phyloP scores from a whole-genome alignment of 345 rosid species.

The Gossypium sturtianum region DNA sequence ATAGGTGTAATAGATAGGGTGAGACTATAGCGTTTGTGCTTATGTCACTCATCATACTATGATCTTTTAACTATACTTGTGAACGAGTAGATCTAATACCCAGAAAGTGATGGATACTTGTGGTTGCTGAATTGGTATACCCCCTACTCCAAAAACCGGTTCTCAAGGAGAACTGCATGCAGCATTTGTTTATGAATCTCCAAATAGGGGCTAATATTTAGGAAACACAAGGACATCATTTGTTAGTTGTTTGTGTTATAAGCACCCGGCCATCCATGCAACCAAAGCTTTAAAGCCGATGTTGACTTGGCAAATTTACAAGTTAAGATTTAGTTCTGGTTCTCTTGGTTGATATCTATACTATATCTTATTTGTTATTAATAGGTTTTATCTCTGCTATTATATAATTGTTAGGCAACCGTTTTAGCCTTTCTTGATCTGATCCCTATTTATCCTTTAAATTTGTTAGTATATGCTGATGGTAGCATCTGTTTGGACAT shows the following conservation, averaged over 20 bases:
- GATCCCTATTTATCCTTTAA: not conserved
- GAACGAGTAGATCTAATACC: not conserved
- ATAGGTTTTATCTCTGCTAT: not conserved
- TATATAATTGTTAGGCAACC: not conserved
- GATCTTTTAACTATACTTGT: not conserved
- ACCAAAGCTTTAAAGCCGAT: not conserved
- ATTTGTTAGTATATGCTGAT: slow-evolving; percentile 62
- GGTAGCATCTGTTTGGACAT: slow-evolving; percentile 86
- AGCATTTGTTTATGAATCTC: not conserved
- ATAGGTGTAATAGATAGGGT: not conserved
- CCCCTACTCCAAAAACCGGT: not conserved
- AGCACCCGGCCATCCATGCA: not conserved
- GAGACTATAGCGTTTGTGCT: not conserved
- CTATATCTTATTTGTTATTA: not conserved
- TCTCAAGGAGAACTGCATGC: not conserved
- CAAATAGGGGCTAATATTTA: not conserved
- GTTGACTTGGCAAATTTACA: not conserved
- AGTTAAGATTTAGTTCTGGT: not conserved
- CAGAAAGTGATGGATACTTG: not conserved
- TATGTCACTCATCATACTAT: not conserved
- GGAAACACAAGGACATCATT: not conserved
- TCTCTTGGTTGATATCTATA: not conserved
- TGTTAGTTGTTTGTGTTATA: not conserved
- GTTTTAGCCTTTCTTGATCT: slow-evolving; percentile 1
- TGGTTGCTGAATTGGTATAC: not conserved